These are phyloP conservation scores for Cucumis melo DNA, from an alignment of 306 rosid genomes.

Conservation along the genomic window DNA sequence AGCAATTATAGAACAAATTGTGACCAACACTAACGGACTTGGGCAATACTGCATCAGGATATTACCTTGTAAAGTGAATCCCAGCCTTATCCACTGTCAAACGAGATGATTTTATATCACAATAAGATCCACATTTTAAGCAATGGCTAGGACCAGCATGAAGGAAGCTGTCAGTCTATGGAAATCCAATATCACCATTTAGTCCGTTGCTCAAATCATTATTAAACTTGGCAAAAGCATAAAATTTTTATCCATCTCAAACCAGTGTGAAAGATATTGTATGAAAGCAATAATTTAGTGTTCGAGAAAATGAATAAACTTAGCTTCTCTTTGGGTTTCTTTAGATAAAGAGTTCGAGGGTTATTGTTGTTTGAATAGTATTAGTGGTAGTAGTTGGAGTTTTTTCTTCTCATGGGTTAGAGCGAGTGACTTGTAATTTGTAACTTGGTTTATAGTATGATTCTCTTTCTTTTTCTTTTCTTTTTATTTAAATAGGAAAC, in stretches of 20 bases:
- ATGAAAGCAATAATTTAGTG: neutral
- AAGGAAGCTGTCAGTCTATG: conserved; percentile 19
- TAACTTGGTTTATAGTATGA: no score
- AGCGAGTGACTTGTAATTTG: no score
- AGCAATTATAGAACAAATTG: neutral
- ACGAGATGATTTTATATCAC: conserved; percentile 42
- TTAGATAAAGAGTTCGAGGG: neutral
- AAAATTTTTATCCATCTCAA: neutral
- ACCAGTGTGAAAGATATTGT: neutral
- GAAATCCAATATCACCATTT: conserved; percentile 1
- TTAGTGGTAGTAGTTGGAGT: no score
- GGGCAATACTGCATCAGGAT: neutral
- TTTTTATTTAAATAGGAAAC: no score
- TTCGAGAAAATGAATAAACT: neutral
- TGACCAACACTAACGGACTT: neutral
- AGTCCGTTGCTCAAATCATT: conserved; percentile 15
- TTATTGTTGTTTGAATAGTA: neutral
- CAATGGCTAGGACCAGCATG: conserved; percentile 43
- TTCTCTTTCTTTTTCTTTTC: no score
- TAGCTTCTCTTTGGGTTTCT: neutral
- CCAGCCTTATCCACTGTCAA: conserved; percentile 35
- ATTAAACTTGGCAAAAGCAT: conserved; percentile 3
- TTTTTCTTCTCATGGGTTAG: no score
- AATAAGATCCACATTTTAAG: conserved; percentile 53
- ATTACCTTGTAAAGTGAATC: conserved; percentile 36